Conservation (phyloP, 108 stramenopile species). For the Schizochytrium sp. region DNA sequence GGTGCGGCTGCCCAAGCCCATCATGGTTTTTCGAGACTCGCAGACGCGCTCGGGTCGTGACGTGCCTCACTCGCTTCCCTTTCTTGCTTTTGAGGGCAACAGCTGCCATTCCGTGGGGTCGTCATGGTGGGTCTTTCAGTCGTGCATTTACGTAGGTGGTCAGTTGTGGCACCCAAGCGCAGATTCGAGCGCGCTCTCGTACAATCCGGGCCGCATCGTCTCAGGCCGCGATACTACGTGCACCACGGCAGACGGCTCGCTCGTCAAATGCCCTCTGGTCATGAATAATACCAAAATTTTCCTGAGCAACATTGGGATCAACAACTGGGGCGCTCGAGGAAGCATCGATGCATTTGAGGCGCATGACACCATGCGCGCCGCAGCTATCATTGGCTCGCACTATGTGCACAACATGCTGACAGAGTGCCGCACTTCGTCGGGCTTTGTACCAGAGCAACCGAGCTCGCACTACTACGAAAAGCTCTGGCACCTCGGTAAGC, state of each 20-base stretch:
- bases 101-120: background rate
- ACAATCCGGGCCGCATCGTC: background rate
- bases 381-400: background rate
- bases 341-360: background rate
- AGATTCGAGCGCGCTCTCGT: background rate
- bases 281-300: background rate
- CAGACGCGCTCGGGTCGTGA: background rate
- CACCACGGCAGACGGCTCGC: background rate
- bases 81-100: background rate
- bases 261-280: background rate
- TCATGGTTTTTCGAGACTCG: background rate
- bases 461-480: background rate
- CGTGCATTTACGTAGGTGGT: constrained; percentile 9
- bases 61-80: background rate
- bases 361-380: background rate
- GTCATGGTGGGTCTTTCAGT: background rate
- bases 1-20: background rate
- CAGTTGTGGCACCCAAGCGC: background rate
- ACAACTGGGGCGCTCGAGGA: background rate
- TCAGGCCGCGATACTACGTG: background rate
- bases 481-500: too few species aligned
- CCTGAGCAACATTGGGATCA: background rate
- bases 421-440: background rate
- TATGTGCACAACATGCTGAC: background rate
- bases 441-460: background rate